Evolutionary conservation across 148 eudicot genomes (phyloP).

Genomic region (Dysphania ambrosioides): DNA sequence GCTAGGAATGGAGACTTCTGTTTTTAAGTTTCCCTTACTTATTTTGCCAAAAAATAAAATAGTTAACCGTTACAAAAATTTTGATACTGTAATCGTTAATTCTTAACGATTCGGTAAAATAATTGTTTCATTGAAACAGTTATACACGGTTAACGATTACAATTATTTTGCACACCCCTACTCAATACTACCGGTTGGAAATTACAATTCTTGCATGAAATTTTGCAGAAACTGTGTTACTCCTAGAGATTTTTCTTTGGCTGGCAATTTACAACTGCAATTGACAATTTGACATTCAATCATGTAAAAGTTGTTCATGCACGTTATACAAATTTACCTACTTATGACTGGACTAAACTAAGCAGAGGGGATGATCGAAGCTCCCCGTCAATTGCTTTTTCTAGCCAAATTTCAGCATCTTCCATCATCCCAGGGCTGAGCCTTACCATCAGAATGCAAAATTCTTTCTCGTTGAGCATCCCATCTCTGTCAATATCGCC

Average conservation of each 20-base stretch:
- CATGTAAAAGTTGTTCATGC: neutral
- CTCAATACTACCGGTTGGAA: neutral
- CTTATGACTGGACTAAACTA: neutral
- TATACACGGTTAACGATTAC: too few species aligned
- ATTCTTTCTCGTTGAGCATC: constrained; percentile 30
- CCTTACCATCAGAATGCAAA: constrained; percentile 39
- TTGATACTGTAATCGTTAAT: too few species aligned
- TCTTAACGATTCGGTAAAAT: too few species aligned
- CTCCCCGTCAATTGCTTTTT: constrained; percentile 27
- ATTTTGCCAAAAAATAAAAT: too few species aligned
- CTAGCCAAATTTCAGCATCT: constrained; percentile 27
- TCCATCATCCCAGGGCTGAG: constrained; percentile 37
- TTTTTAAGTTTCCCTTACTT: too few species aligned
- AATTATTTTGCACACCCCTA: too few species aligned
- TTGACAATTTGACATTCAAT: neutral
- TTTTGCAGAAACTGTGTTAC: neutral
- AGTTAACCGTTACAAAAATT: too few species aligned
- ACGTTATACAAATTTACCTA: neutral
- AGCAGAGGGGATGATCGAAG: neutral
- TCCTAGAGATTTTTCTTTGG: neutral
- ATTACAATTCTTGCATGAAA: neutral
- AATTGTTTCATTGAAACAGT: too few species aligned
- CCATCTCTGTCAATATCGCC: constrained; percentile 37
- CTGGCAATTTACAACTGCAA: neutral
- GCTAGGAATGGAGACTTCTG: too few species aligned